Evolutionary conservation across 129 eudicot species (phyloP).

Genomic region (Flaveria robusta): DNA sequence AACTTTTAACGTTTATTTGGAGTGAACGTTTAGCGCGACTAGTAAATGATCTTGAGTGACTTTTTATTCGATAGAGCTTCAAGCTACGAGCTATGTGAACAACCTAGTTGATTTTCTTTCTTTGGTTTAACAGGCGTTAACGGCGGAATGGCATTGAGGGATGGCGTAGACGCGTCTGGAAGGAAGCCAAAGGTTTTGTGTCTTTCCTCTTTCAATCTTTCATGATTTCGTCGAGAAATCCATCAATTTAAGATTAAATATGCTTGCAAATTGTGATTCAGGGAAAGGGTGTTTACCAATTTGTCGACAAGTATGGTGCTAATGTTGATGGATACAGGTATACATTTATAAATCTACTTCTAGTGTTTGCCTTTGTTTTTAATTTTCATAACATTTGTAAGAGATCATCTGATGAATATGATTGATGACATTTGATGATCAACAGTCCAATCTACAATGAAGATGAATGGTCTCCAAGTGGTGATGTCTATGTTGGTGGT

Average conservation of each 20-base stretch:
- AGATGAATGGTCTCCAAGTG: constrained; percentile 78
- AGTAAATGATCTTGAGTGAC: no score
- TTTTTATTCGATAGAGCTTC: no score
- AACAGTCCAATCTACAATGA: constrained; percentile 73
- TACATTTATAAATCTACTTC: neutral
- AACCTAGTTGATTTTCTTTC: neutral
- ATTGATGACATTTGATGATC: neutral
- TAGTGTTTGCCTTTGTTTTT: neutral
- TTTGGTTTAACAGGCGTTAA: constrained; percentile 37
- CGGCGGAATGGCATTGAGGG: constrained; percentile 77
- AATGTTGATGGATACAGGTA: constrained; percentile 83
- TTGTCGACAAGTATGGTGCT: constrained; percentile 95
- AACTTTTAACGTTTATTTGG: no score
- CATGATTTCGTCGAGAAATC: neutral
- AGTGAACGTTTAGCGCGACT: no score
- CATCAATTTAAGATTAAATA: neutral
- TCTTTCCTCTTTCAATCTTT: neutral
- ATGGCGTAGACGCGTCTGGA: constrained; percentile 74
- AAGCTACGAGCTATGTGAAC: no score
- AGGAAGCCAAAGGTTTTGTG: constrained; percentile 59
- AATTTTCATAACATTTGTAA: neutral
- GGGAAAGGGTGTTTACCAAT: constrained; percentile 99
- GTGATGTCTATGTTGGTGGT: constrained; percentile 89
- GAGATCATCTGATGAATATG: neutral
- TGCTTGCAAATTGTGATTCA: constrained; percentile 15